These are phyloP conservation scores for Debaryomyces prosopidis DNA, from an alignment of 805 yeast genomes.

Conservation along the genomic window DNA sequence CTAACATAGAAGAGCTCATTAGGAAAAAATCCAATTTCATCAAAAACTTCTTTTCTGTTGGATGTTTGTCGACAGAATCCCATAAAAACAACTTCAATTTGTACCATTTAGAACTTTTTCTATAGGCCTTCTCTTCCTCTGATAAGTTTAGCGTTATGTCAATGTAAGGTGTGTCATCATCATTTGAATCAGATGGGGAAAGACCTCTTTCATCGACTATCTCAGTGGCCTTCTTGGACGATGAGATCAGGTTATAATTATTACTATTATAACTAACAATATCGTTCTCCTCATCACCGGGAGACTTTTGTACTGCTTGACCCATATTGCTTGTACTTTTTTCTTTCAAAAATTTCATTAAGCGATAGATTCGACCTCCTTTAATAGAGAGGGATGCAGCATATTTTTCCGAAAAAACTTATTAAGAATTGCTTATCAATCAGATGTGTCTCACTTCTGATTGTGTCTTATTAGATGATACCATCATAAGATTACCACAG, in stretches of 20 bases:
- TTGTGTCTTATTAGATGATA: no score
- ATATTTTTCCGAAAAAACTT: no score
- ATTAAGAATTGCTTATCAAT: no score
- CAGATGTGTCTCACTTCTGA: no score
- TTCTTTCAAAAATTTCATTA: no score
- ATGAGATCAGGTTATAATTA: not conserved
- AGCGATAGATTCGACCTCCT: no score
- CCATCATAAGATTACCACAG: no score
- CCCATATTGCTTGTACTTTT: no score
- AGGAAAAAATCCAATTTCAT: conserved; percentile 44
- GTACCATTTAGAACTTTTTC: conserved; percentile 21
- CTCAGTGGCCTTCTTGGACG: not conserved
- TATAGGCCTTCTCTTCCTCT: conserved; percentile 18
- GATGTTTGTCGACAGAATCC: conserved; percentile 41
- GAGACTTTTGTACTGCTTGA: no score
- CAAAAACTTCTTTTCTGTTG: conserved; percentile 33
- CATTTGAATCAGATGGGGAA: conserved; percentile 2
- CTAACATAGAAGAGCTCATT: conserved; percentile 56
- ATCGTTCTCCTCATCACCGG: not conserved
- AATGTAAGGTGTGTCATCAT: conserved; percentile 17
- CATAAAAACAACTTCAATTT: conserved; percentile 27
- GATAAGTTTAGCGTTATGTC: conserved; percentile 20
- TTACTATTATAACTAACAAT: not conserved
- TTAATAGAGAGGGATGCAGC: no score
- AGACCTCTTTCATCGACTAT: not conserved